phyloP scores from a whole-genome alignment of 2,329 filamentous ascomycete species.

The Venturia oleaginea region DNA sequence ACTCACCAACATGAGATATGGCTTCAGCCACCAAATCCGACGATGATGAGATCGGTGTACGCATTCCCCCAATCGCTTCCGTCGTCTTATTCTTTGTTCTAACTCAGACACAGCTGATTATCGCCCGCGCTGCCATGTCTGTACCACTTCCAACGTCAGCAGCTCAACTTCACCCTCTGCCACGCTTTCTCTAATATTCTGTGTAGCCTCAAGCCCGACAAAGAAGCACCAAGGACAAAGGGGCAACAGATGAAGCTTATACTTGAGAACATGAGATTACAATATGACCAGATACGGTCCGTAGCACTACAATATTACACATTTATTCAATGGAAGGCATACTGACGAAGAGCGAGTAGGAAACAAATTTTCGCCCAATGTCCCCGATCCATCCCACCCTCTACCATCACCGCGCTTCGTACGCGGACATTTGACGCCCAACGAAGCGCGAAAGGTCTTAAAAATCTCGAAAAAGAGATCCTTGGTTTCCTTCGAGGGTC shows the following conservation, averaged over 20 bases:
- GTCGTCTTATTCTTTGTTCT: not conserved
- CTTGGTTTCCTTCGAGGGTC: not conserved
- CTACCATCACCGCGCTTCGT: not conserved
- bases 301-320: not conserved
- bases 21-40: not conserved
- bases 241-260: not conserved
- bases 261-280: not conserved
- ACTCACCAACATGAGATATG: not conserved
- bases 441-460: not conserved
- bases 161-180: not conserved
- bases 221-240: constrained; percentile 1
- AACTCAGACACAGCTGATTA: not conserved
- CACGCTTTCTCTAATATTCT: not conserved
- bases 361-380: not conserved
- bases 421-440: not conserved
- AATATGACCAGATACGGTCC: not conserved
- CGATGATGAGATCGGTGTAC: not conserved
- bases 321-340: not conserved
- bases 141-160: constrained; percentile 3
- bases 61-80: not conserved
- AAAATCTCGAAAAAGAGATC: not conserved
- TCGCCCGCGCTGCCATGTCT: not conserved
- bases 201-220: not conserved
- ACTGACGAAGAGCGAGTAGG: not conserved
- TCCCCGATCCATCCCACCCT: not conserved